Evolutionary conservation across 768 basidiomycete genomes (phyloP).

Genomic region (Rhizopogon vulgaris): DNA sequence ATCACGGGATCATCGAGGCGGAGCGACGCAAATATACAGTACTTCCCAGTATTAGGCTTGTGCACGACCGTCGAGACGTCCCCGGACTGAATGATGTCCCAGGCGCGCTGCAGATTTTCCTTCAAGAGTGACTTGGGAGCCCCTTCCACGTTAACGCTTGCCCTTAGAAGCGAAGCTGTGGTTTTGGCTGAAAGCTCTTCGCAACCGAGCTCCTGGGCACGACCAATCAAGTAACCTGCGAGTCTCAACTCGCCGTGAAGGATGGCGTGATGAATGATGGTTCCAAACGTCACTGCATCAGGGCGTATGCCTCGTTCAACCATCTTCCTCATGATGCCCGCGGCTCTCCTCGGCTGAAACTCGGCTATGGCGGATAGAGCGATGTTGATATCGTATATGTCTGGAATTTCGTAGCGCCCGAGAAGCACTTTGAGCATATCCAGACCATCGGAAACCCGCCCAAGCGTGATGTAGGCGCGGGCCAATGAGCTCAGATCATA

Average conservation of each 20-base stretch:
- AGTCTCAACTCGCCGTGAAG: constrained; percentile 37
- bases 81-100: constrained; percentile 37
- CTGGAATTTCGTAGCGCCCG: constrained; percentile 46
- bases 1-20: constrained; percentile 39
- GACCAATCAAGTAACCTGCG: constrained; percentile 35
- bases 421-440: constrained; percentile 40
- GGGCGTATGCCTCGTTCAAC: constrained; percentile 39
- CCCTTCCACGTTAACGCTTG: constrained; percentile 26
- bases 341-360: constrained; percentile 40
- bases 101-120: constrained; percentile 34
- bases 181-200: constrained; percentile 41
- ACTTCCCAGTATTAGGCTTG: constrained; percentile 44
- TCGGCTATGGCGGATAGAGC: constrained; percentile 49
- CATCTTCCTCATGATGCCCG: constrained; percentile 47
- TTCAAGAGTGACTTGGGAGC: constrained; percentile 18
- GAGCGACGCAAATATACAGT: constrained; percentile 46
- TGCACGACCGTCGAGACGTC: constrained; percentile 28
- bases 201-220: constrained; percentile 30
- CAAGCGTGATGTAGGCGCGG: constrained; percentile 55
- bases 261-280: constrained; percentile 55
- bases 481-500: constrained; percentile 53
- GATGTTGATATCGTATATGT: constrained; percentile 62
- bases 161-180: constrained; percentile 41
- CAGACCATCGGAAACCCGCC: constrained; percentile 41
- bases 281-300: constrained; percentile 51